Evolutionary conservation across 2,329 filamentous ascomycete genomes (phyloP).

Genomic region (Aspergillus sp.): DNA sequence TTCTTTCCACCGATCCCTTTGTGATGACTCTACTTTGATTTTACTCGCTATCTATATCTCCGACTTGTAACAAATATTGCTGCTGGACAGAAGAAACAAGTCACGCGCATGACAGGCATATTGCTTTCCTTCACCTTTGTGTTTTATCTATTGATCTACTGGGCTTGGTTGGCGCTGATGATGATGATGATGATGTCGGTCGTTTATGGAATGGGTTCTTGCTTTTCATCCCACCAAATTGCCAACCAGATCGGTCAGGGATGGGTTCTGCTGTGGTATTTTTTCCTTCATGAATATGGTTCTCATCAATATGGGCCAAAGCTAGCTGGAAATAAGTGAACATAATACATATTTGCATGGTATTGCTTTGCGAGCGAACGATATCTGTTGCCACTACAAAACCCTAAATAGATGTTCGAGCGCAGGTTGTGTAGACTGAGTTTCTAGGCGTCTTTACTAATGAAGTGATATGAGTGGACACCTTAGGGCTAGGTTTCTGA

Average conservation of each 20-base stretch:
- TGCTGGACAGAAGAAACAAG: conserved; percentile 4
- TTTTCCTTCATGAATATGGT: not conserved
- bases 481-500: no score
- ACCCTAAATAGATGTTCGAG: not conserved
- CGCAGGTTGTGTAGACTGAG: not conserved
- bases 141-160: not conserved
- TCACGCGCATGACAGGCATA: not conserved
- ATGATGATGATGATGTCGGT: not conserved
- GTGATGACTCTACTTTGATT: not conserved
- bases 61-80: not conserved
- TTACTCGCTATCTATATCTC: not conserved
- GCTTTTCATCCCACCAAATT: conserved; percentile 3
- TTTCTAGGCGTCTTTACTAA: no score
- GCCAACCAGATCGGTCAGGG: not conserved
- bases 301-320: not conserved
- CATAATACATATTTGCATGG: not conserved
- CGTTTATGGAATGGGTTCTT: not conserved
- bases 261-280: not conserved
- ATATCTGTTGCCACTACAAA: not conserved
- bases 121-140: not conserved
- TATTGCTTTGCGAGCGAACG: not conserved
- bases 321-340: not conserved
- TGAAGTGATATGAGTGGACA: no score
- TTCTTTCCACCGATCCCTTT: not conserved
- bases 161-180: conserved; percentile 5